Evolutionary conservation across 176 grass and related monocot genomes (phyloP).

Genomic region (Musa troglodytarum): DNA sequence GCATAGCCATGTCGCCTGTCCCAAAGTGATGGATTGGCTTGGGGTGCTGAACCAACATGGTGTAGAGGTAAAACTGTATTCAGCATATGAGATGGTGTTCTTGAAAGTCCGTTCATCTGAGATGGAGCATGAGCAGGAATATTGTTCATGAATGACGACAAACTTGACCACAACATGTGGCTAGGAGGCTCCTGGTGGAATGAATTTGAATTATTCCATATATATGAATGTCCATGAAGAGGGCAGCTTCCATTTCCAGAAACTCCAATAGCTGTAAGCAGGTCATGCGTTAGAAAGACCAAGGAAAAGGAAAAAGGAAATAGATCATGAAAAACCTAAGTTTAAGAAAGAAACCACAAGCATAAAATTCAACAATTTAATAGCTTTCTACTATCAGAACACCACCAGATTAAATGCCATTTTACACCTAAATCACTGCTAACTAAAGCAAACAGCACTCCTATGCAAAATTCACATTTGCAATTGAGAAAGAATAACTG

Average conservation of each 20-base stretch:
- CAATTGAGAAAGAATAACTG: neutral
- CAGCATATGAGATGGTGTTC: conserved; percentile 56
- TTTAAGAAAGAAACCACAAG: neutral
- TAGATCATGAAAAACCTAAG: neutral
- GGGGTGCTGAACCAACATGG: conserved; percentile 77
- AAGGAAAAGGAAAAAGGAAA: neutral
- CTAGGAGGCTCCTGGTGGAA: conserved; percentile 34
- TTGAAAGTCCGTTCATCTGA: conserved; percentile 53
- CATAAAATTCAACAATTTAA: neutral
- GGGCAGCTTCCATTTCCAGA: conserved; percentile 62
- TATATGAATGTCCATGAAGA: conserved; percentile 46
- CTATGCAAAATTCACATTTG: neutral
- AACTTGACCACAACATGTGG: conserved; percentile 49
- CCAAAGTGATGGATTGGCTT: conserved; percentile 60
- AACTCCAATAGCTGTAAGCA: conserved; percentile 50
- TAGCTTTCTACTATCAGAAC: neutral
- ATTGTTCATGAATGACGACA: conserved; percentile 39
- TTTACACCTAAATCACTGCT: neutral
- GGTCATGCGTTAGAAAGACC: conserved; percentile 5
- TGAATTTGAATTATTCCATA: conserved; percentile 66
- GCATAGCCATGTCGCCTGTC: conserved; percentile 42
- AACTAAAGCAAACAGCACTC: neutral
- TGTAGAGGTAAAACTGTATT: conserved; percentile 44
- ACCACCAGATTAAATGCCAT: neutral
- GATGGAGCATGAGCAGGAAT: conserved; percentile 36